phyloP scores from a whole-genome alignment of 108 stramenopile species.

The Skeletonema grethae region DNA sequence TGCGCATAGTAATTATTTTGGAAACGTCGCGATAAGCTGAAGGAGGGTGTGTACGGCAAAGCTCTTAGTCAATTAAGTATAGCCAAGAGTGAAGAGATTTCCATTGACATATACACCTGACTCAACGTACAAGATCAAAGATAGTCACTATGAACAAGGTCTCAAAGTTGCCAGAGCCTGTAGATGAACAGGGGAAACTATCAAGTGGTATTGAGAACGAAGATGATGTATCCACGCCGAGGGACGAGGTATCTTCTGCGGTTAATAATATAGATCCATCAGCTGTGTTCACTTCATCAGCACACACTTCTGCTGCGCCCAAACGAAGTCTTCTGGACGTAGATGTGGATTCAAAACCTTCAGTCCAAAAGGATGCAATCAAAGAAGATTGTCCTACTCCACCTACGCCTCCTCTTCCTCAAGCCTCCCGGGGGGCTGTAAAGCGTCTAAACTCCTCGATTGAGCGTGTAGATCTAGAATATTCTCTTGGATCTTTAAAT shows the following conservation, averaged over 20 bases:
- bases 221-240: neutral
- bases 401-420: neutral
- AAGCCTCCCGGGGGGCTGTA: neutral
- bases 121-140: too few species aligned
- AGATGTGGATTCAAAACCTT: neutral
- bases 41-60: too few species aligned
- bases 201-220: neutral
- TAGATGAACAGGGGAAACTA: neutral
- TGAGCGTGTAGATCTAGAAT: conserved; percentile 39
- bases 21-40: too few species aligned
- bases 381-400: conserved; percentile 8
- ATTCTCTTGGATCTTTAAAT: conserved; percentile 34
- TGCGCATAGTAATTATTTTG: too few species aligned
- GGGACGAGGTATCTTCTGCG: neutral
- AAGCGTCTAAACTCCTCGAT: conserved; percentile 29
- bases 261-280: neutral
- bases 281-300: neutral
- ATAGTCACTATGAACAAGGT: neutral
- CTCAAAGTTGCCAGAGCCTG: neutral
- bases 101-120: too few species aligned
- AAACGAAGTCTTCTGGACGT: too few species aligned
- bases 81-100: too few species aligned
- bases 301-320: neutral
- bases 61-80: too few species aligned
- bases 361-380: neutral